These are phyloP conservation scores for Calendula officinalis DNA, from an alignment of 129 eudicot genomes.

Conservation along the genomic window DNA sequence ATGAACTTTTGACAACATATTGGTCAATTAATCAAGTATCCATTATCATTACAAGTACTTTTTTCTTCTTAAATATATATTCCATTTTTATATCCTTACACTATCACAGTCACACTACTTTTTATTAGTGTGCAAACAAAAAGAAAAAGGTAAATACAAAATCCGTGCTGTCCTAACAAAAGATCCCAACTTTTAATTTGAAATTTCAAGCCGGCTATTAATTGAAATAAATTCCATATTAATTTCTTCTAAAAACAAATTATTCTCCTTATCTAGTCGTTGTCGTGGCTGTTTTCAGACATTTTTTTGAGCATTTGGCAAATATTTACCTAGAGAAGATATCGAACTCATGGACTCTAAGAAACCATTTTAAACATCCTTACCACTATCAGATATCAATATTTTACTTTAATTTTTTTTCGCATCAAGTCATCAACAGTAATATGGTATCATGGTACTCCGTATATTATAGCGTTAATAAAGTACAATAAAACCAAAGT, in stretches of 20 bases:
- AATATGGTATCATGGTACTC: not conserved
- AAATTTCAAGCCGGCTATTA: constrained; percentile 28
- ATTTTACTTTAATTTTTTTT: not conserved
- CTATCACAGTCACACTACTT: constrained; percentile 8
- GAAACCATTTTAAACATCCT: too few relatives aligned
- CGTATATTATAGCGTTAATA: not conserved
- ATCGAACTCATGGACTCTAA: too few relatives aligned
- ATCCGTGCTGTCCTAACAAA: constrained; percentile 8
- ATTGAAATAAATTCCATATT: constrained; percentile 19
- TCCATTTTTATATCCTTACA: constrained; percentile 23
- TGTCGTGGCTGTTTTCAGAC: too few relatives aligned
- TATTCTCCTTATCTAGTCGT: too few relatives aligned
- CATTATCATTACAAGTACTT: constrained; percentile 32
- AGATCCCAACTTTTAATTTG: constrained; percentile 26
- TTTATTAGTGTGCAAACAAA: constrained; percentile 16
- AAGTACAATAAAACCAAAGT: not conserved
- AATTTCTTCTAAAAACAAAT: not conserved
- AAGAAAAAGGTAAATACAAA: constrained; percentile 18
- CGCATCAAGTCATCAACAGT: not conserved
- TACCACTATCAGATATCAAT: too few relatives aligned
- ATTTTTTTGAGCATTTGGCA: too few relatives aligned
- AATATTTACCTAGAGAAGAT: too few relatives aligned
- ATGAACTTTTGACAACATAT: constrained; percentile 34
- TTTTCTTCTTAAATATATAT: constrained; percentile 19
- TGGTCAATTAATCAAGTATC: constrained; percentile 22